These are phyloP conservation scores for Epichloe festucae DNA, from an alignment of 2,329 filamentous ascomycete species.

Conservation along the genomic window DNA sequence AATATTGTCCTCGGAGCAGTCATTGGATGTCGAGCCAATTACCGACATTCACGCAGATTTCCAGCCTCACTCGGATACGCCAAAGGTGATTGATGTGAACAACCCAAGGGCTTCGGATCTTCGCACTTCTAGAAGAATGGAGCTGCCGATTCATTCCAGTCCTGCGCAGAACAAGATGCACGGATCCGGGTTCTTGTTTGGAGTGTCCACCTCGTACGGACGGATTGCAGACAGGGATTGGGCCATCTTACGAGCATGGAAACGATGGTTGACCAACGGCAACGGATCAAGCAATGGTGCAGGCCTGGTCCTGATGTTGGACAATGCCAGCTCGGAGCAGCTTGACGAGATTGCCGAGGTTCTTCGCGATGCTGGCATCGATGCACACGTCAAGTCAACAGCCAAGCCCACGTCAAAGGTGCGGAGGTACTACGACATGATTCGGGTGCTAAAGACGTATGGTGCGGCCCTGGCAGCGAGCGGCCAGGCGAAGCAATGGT, in stretches of 20 bases:
- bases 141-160: slow-evolving; percentile 20
- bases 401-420: slow-evolving; percentile 19
- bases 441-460: slow-evolving; percentile 20
- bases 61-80: slow-evolving; percentile 13
- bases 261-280: slow-evolving; percentile 32
- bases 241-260: slow-evolving; percentile 29
- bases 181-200: slow-evolving; percentile 29
- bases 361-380: slow-evolving; percentile 25
- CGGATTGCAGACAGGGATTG: slow-evolving; percentile 25
- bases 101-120: slow-evolving; percentile 14
- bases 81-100: slow-evolving; percentile 15
- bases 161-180: slow-evolving; percentile 21
- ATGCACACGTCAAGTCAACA: slow-evolving; percentile 22
- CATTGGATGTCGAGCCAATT: slow-evolving; percentile 14
- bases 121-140: slow-evolving; percentile 17
- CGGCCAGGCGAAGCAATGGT: slow-evolving; percentile 26
- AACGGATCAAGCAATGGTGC: slow-evolving; percentile 29
- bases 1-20: slow-evolving; percentile 17
- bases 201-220: slow-evolving; percentile 29
- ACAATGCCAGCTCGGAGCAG: slow-evolving; percentile 23
- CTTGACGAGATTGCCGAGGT: slow-evolving; percentile 16
- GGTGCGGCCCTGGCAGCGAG: slow-evolving; percentile 21
- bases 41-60: slow-evolving; percentile 20
- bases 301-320: slow-evolving; percentile 27
- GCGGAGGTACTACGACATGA: slow-evolving; percentile 25